Evolutionary conservation across 345 rosid species (phyloP).

Genomic region (Triadica sebifera): DNA sequence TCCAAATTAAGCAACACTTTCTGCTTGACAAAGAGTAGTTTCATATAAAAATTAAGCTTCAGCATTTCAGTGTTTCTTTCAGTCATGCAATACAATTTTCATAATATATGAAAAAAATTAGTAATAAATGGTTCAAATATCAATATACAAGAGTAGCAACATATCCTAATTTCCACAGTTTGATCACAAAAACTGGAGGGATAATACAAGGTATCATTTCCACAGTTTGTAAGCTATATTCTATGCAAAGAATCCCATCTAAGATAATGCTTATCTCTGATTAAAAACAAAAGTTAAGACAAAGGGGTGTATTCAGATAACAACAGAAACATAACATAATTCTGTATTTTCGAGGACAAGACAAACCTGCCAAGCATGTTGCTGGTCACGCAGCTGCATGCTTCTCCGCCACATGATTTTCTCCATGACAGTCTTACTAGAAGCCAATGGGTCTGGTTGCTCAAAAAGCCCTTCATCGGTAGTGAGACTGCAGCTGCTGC

Average conservation of each 20-base stretch:
- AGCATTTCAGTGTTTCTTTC: neutral
- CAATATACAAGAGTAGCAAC: neutral
- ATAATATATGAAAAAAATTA: neutral
- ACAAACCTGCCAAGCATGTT: constrained; percentile 75
- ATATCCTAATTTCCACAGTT: neutral
- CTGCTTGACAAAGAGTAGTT: neutral
- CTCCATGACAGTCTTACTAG: constrained; percentile 48
- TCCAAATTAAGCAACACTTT: neutral
- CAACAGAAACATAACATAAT: constrained; percentile 9
- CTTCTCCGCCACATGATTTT: constrained; percentile 54
- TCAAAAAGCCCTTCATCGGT: constrained; percentile 71
- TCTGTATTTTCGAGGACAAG: constrained; percentile 17
- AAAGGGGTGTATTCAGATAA: neutral
- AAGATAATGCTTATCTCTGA: neutral
- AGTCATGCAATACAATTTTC: neutral
- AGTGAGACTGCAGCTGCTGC: constrained; percentile 52
- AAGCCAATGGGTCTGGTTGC: constrained; percentile 51
- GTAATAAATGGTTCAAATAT: neutral
- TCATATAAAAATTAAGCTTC: neutral
- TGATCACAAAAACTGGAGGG: neutral
- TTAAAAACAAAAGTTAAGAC: neutral
- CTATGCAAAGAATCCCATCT: neutral
- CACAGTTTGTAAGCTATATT: neutral
- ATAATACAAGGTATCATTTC: neutral
- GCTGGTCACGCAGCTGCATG: constrained; percentile 62